These are phyloP conservation scores for Cladosporium halotolerans DNA, from an alignment of 2,329 filamentous ascomycete genomes.

Conservation along the genomic window DNA sequence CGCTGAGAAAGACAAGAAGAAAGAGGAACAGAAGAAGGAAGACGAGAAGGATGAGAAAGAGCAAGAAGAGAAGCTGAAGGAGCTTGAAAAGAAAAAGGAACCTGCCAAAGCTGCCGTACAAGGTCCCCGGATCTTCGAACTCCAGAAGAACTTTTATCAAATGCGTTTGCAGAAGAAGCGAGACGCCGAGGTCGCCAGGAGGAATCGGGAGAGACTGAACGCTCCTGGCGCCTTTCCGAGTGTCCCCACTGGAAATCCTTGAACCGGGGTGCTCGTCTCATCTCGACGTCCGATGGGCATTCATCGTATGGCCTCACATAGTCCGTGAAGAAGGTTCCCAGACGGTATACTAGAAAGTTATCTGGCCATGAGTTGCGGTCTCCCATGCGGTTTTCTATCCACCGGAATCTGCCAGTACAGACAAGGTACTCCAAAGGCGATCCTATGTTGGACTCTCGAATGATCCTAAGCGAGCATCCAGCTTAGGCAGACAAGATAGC, in stretches of 20 bases:
- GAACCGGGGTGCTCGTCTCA: background rate
- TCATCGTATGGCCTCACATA: no score
- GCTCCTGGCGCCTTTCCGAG: constrained; percentile 78
- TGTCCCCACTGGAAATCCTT: constrained; percentile 58
- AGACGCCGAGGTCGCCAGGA: constrained; percentile 70
- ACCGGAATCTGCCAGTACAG: no score
- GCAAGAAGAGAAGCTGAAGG: constrained; percentile 38
- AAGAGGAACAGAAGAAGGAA: constrained; percentile 75
- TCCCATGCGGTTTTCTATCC: no score
- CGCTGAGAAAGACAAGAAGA: constrained; percentile 57
- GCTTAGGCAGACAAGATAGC: no score
- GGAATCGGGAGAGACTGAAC: constrained; percentile 72
- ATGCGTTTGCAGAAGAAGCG: constrained; percentile 74
- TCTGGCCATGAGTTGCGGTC: no score
- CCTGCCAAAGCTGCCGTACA: constrained; percentile 58
- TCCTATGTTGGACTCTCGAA: no score
- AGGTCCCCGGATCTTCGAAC: constrained; percentile 71
- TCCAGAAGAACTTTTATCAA: constrained; percentile 87
- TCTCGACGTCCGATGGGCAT: no score
- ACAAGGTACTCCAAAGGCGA: no score
- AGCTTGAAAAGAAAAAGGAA: constrained; percentile 44
- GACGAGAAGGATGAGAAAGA: constrained; percentile 46
- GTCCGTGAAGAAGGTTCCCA: no score
- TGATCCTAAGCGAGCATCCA: no score
- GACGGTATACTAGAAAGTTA: no score